A percentile compares a stretch with the other conserved stretches of the same genome.
Evolutionary conservation across 441 rosid species (phyloP).

Genomic region (Corymbia calophylla): DNA sequence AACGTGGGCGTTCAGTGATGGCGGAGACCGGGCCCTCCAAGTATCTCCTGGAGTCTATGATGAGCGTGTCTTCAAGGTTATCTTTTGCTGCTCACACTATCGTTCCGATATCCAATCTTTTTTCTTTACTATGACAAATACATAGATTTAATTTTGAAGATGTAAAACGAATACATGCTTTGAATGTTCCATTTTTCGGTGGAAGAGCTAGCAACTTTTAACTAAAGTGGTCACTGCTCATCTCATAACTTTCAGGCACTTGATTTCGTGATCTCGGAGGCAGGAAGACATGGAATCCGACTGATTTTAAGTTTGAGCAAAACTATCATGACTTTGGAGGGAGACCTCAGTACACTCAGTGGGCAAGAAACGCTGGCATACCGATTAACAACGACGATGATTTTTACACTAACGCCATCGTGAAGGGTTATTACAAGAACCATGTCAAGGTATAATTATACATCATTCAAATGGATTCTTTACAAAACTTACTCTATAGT

Average conservation of each 20-base stretch:
- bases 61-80: constrained; percentile 37
- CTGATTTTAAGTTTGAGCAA: constrained; percentile 38
- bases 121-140: neutral
- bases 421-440: constrained; percentile 36
- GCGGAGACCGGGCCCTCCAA: constrained; percentile 43
- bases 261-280: constrained; percentile 54
- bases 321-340: constrained; percentile 46
- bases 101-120: neutral
- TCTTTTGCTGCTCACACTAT: neutral
- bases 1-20: constrained; percentile 54
- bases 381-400: constrained; percentile 27
- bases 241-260: constrained; percentile 31
- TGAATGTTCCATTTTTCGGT: neutral
- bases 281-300: constrained; percentile 28
- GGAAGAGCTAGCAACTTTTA: neutral
- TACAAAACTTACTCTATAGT: neutral
- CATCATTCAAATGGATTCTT: neutral
- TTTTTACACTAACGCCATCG: constrained; percentile 37
- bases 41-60: constrained; percentile 33
- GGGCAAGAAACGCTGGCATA: constrained; percentile 39
- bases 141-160: neutral
- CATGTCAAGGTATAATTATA: constrained; percentile 31
- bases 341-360: constrained; percentile 31
- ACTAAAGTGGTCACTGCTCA: neutral
- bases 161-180: neutral